Percentiles rank a stretch among this genome's conserved stretches.
phyloP scores from a whole-genome alignment of 768 basidiomycete genomes.

The Suillus paluster region DNA sequence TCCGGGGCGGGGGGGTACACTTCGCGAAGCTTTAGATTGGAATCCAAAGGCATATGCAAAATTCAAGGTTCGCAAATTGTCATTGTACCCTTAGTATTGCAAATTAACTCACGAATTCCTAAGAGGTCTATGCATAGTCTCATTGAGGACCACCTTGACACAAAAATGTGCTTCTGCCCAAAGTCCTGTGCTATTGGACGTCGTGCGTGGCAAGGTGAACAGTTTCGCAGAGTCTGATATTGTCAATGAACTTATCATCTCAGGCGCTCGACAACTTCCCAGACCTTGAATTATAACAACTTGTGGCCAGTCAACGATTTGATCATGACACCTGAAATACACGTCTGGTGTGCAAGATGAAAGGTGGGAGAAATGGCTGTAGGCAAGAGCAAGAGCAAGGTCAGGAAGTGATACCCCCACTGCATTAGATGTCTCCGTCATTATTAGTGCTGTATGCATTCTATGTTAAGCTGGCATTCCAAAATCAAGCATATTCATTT shows the following conservation, averaged over 20 bases:
- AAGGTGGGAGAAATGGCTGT: conserved; percentile 8
- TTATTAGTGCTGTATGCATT: no score
- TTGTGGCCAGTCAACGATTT: conserved; percentile 15
- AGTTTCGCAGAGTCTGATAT: background rate
- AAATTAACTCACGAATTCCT: background rate
- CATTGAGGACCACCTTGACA: conserved; percentile 14
- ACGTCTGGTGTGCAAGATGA: background rate
- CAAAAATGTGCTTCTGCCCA: conserved; percentile 16
- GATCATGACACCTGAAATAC: conserved; percentile 20
- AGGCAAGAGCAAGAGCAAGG: conserved; percentile 8
- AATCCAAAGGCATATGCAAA: conserved; percentile 15
- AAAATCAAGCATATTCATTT: no score
- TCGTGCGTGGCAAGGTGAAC: background rate
- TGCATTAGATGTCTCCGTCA: background rate
- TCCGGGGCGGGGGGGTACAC: conserved; percentile 26
- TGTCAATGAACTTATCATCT: background rate
- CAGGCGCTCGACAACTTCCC: conserved; percentile 7
- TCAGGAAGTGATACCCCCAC: background rate
- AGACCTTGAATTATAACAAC: conserved; percentile 13
- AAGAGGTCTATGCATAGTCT: conserved; percentile 5
- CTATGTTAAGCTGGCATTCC: no score
- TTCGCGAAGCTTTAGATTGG: conserved; percentile 25
- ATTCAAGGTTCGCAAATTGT: conserved; percentile 23
- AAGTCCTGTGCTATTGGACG: background rate
- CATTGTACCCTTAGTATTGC: background rate